Evolutionary conservation across 176 grass and related monocot species (phyloP), one percentile per base, ranked within the genome.

Genomic region (Aegilops sharonensis): DNA sequence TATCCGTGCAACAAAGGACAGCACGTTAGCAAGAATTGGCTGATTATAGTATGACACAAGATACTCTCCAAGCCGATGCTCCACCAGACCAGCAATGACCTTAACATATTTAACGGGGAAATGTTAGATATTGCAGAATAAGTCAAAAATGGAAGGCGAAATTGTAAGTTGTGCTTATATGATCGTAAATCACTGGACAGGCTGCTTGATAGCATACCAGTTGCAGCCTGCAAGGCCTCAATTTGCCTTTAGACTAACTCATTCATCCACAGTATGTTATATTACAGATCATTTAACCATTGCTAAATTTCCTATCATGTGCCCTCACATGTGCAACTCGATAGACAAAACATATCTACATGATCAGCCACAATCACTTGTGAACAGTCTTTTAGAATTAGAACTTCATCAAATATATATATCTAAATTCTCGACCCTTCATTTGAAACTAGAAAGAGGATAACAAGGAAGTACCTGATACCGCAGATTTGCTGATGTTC

Each of bases 11-110:
- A 87, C 89, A 57, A 99, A 99, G 59, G 94, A 99, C 63, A 99
- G 64, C 25, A 94, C 6, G 54, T 63, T 91, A 45, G 89, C 92
- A 90, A 96, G 87, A 88, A 94, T 64, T 77, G 92, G 90, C 18
- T 86, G 90, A 81, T 94, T 91, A 85, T 95, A 94, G 75, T 99
- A 89, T 15, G 82, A 81, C 89, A 91, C 85, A 29, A 99, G 78
- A 87, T 93, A 35, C 29, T 99, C 94, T 79, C 93, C 90, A 79
- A 96, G 79, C n/a, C 94, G 84, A 89, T 99, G 90, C 85, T 99
- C 97, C 77, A 99, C 91, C 62, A 99, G 68, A 88, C 97, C 92
- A 87, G 97, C 97, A 75, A 96, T 99, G 64, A 96, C 79, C 97
- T 99, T 85, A 94, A 82, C 60, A 89, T 35, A 81, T 80, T 80